Conservation (phyloP, 495 filamentous ascomycete species). For the Trichocladium uniseriatum region DNA sequence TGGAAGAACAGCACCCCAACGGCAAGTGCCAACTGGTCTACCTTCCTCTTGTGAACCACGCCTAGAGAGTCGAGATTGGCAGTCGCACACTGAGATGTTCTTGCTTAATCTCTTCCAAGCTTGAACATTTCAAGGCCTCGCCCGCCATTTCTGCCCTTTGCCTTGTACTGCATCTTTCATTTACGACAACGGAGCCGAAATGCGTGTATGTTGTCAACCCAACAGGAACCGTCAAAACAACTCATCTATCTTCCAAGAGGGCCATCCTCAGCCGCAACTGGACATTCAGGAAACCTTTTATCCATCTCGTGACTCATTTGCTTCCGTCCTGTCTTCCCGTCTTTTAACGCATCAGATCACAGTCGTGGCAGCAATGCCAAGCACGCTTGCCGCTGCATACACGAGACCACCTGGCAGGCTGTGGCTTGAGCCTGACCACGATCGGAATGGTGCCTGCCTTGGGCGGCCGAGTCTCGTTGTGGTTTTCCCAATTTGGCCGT, state of each 20-base stretch:
- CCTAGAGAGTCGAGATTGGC: too few species aligned
- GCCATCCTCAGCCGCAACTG: not conserved
- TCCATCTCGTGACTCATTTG: too few species aligned
- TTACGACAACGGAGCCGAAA: slow-evolving; percentile 6
- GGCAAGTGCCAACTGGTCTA: too few species aligned
- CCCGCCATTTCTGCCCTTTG: not conserved
- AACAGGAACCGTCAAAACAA: not conserved
- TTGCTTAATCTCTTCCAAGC: not conserved
- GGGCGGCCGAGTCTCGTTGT: not conserved
- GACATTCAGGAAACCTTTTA: too few species aligned
- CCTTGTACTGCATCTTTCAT: slow-evolving; percentile 1
- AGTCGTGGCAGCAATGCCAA: not conserved
- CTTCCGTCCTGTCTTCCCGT: too few species aligned
- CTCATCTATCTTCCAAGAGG: not conserved
- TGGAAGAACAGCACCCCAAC: too few species aligned
- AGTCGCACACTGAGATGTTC: too few species aligned
- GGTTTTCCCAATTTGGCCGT: too few species aligned
- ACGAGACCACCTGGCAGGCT: not conserved
- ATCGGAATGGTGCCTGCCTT: not conserved
- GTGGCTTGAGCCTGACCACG: not conserved
- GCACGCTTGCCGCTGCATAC: not conserved
- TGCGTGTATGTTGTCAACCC: slow-evolving; percentile 6
- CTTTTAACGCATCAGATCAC: too few species aligned
- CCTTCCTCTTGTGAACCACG: too few species aligned
- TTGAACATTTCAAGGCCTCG: not conserved